Evolutionary conservation across 495 filamentous ascomycete genomes (phyloP).

Genomic region (Trichocladium antarcticum): DNA sequence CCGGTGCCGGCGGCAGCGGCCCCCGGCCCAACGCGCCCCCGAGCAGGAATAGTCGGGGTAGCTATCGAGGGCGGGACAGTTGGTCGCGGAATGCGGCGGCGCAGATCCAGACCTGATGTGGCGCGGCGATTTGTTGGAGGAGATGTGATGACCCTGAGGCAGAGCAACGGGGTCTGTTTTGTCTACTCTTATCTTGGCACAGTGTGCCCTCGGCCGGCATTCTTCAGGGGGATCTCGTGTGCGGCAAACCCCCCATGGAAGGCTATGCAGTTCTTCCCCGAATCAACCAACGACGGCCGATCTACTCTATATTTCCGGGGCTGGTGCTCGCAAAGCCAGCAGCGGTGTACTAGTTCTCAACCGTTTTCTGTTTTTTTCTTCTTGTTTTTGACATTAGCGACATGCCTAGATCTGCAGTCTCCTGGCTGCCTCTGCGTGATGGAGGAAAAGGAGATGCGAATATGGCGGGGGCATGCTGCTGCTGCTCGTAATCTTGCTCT

Average conservation of each 20-base stretch:
- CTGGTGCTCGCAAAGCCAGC: neutral
- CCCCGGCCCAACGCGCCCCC: conserved; percentile 7
- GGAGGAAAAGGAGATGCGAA: neutral
- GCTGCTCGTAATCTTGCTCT: neutral
- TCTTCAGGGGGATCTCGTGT: neutral
- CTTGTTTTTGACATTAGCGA: conserved; percentile 5
- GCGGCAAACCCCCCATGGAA: neutral
- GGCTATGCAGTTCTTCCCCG: neutral
- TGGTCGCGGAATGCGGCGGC: conserved; percentile 22
- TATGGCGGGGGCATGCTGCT: neutral
- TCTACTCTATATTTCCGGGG: conserved; percentile 8
- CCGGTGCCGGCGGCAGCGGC: conserved; percentile 6
- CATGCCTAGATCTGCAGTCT: conserved; percentile 1
- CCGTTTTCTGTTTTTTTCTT: conserved; percentile 10
- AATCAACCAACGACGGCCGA: neutral
- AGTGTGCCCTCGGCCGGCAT: neutral
- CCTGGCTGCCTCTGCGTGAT: neutral
- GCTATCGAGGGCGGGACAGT: conserved; percentile 22
- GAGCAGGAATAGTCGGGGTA: conserved; percentile 15
- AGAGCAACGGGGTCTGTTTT: neutral
- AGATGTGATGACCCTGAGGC: too few species aligned
- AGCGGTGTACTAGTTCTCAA: conserved; percentile 13
- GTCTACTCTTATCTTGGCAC: neutral
- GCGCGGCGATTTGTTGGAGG: neutral
- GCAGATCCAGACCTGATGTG: conserved; percentile 19